Evolutionary conservation across 2,329 filamentous ascomycete species (phyloP).

Genomic region (Aureobasidium namibiae): DNA sequence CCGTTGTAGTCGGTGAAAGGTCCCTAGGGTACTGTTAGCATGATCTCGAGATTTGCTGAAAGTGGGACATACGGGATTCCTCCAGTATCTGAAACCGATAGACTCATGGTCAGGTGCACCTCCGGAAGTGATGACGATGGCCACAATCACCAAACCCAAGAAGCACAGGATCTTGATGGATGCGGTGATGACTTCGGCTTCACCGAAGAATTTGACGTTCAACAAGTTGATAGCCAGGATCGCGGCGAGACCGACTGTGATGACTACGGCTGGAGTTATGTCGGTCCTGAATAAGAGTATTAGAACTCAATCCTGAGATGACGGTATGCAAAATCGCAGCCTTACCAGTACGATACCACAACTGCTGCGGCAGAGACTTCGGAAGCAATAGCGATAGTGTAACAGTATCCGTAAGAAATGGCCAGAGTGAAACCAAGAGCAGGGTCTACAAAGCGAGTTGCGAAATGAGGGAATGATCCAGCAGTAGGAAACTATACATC

Average conservation of each 20-base stretch:
- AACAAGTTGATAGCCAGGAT: slow-evolving; percentile 20
- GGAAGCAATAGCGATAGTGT: slow-evolving; percentile 19
- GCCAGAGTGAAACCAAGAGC: slow-evolving; percentile 37
- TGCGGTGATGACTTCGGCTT: slow-evolving; percentile 17
- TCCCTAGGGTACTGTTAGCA: background rate
- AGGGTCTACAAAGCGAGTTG: slow-evolving; percentile 29
- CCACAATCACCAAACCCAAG: slow-evolving; percentile 30
- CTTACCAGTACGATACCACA: slow-evolving; percentile 20
- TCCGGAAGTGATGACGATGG: slow-evolving; percentile 31
- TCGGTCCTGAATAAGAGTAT: too few species aligned
- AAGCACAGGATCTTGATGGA: slow-evolving; percentile 31
- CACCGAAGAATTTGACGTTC: slow-evolving; percentile 18
- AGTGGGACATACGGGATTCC: slow-evolving; percentile 18
- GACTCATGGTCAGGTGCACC: slow-evolving; percentile 30
- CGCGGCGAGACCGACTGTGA: slow-evolving; percentile 19
- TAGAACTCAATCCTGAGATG: too few species aligned
- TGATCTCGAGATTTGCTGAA: too few species aligned
- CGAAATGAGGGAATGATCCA: slow-evolving; percentile 29
- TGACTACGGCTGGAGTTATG: slow-evolving; percentile 16
- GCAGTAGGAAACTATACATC: slow-evolving; percentile 24
- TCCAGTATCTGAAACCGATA: slow-evolving; percentile 22
- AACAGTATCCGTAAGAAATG: slow-evolving; percentile 26
- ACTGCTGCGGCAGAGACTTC: slow-evolving; percentile 23
- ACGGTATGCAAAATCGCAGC: too few species aligned
- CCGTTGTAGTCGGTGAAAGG: slow-evolving; percentile 21